Percentiles rank a stretch among this genome's conserved stretches.
phyloP scores from a whole-genome alignment of 1,284 basidiomycete genomes.

The Volvariella volvacea region DNA sequence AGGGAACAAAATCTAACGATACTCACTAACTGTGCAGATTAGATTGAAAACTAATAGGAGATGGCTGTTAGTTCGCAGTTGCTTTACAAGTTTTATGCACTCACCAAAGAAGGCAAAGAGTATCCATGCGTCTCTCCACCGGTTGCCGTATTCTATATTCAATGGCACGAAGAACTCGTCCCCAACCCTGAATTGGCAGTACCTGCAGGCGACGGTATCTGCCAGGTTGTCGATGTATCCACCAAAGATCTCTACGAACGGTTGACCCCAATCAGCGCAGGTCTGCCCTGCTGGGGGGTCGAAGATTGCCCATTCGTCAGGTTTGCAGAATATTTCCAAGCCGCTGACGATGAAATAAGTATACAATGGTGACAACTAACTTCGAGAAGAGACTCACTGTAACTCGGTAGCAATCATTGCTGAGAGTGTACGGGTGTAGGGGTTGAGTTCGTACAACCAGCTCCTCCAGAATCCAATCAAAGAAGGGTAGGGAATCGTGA shows the following conservation, averaged over 20 bases:
- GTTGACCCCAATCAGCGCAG: constrained; percentile 63
- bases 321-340: constrained; percentile 58
- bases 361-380: constrained; percentile 2
- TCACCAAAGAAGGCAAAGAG: constrained; percentile 55
- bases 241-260: constrained; percentile 56
- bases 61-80: neutral
- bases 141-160: constrained; percentile 58
- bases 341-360: constrained; percentile 35
- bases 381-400: constrained; percentile 40
- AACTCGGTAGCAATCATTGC: constrained; percentile 79
- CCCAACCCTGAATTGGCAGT: constrained; percentile 65
- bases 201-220: constrained; percentile 58
- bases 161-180: constrained; percentile 69
- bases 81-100: constrained; percentile 12
- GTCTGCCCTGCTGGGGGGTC: constrained; percentile 71
- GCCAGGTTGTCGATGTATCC: constrained; percentile 78
- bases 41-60: constrained; percentile 57
- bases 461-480: constrained; percentile 68
- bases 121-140: constrained; percentile 75
- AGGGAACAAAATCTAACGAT: neutral
- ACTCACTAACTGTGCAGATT: constrained; percentile 57
- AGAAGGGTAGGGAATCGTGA: constrained; percentile 69
- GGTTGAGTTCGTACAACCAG: constrained; percentile 69
- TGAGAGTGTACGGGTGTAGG: constrained; percentile 69
- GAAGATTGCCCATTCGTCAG: constrained; percentile 64